Percentiles rank a stretch among this genome's conserved stretches.
These are phyloP conservation scores for Populus tremula DNA, from an alignment of 345 rosid species.

Conservation along the genomic window DNA sequence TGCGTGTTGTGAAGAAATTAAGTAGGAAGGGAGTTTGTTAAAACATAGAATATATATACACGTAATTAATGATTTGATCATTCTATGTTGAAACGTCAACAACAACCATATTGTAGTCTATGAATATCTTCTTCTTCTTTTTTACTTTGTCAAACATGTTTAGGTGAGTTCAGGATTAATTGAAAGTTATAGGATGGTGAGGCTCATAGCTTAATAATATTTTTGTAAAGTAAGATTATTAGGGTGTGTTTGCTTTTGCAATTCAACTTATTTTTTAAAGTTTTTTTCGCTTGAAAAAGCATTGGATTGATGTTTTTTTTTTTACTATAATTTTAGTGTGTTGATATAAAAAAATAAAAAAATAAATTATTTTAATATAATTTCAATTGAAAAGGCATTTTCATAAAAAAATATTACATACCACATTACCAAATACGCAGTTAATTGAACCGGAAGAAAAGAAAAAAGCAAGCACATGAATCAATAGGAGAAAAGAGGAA, in stretches of 20 bases:
- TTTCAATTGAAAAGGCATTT: too few species aligned
- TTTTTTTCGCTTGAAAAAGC: too few species aligned
- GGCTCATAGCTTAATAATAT: not conserved
- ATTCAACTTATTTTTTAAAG: too few species aligned
- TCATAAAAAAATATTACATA: too few species aligned
- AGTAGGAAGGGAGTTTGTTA: not conserved
- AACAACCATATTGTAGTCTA: not conserved
- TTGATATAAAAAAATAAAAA: too few species aligned
- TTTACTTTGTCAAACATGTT: not conserved
- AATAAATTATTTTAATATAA: too few species aligned
- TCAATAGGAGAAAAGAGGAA: too few species aligned
- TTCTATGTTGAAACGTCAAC: not conserved
- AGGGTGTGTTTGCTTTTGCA: too few species aligned
- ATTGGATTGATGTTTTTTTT: too few species aligned
- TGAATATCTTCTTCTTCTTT: not conserved
- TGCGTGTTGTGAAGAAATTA: not conserved
- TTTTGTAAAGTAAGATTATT: not conserved
- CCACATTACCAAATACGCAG: too few species aligned
- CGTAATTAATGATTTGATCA: not conserved
- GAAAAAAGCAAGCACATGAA: too few species aligned
- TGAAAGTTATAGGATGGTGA: not conserved
- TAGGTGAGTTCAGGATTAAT: not conserved
- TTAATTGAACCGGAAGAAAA: accelerated
- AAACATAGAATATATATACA: not conserved
- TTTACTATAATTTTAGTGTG: too few species aligned